Evolutionary conservation across 2,329 filamentous ascomycete genomes (phyloP).

Genomic region (Stemphylium lycopersici): DNA sequence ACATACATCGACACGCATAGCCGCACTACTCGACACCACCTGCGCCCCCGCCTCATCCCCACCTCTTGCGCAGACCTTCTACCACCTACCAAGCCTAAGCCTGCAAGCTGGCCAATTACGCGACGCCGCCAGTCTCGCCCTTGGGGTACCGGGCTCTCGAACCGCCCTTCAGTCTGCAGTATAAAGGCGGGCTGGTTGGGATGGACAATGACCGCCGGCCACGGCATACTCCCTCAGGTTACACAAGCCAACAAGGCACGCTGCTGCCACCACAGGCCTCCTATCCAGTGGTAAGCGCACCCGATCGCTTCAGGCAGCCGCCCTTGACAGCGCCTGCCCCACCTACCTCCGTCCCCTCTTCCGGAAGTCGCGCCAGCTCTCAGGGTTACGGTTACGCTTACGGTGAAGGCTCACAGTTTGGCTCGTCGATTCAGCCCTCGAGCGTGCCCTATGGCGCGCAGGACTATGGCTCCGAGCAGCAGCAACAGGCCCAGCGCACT

Average conservation of each 20-base stretch:
- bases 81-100: constrained; percentile 30
- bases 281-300: constrained; percentile 53
- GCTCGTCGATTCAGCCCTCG: constrained; percentile 58
- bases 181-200: constrained; percentile 61
- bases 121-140: constrained; percentile 68
- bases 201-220: constrained; percentile 79
- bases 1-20: constrained; percentile 8
- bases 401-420: constrained; percentile 61
- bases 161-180: constrained; percentile 63
- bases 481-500: constrained; percentile 65
- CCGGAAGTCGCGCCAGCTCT: constrained; percentile 47
- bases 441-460: constrained; percentile 66
- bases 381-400: constrained; percentile 58
- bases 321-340: constrained; percentile 52
- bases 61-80: constrained; percentile 25
- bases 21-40: constrained; percentile 11
- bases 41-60: neutral
- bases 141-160: constrained; percentile 66
- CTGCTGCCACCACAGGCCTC: constrained; percentile 53
- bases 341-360: constrained; percentile 50
- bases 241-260: constrained; percentile 59
- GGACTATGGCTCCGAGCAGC: constrained; percentile 64
- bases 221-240: constrained; percentile 74
- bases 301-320: constrained; percentile 57
- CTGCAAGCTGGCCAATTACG: constrained; percentile 70